Conservation (phyloP, 495 filamentous ascomycete species). For the Aspergillus funiculosus region DNA sequence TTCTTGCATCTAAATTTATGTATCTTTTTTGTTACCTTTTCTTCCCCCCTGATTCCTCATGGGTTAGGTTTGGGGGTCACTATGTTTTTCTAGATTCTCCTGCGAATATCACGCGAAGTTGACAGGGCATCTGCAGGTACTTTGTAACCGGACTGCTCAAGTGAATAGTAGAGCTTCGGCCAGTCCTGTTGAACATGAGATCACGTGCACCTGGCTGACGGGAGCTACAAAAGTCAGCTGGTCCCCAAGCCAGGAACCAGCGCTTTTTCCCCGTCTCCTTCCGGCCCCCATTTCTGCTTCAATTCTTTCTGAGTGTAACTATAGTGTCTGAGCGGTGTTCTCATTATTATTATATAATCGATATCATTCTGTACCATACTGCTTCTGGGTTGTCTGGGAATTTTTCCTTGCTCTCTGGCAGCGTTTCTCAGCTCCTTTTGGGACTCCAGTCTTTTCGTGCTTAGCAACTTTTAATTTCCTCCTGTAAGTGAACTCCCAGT, state of each 20-base stretch:
- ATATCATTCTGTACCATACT: constrained; percentile 11
- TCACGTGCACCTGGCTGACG: constrained; percentile 1
- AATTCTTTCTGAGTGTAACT: constrained; percentile 4
- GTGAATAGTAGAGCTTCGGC: not conserved
- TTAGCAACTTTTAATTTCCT: not conserved
- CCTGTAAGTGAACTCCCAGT: constrained; percentile 8
- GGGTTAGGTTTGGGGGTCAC: no score
- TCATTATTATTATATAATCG: constrained; percentile 15
- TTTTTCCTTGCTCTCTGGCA: constrained; percentile 9
- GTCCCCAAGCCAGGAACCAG: not conserved
- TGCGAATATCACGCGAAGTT: no score
- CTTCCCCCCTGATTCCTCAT: no score
- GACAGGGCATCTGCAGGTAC: no score
- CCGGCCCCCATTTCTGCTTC: not conserved
- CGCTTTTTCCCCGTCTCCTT: not conserved
- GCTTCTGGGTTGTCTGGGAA: constrained; percentile 7
- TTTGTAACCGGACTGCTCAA: no score
- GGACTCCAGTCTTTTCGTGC: not conserved
- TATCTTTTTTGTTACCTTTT: not conserved
- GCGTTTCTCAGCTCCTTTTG: not conserved
- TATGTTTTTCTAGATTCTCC: no score
- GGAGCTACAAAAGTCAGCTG: constrained; percentile 10
- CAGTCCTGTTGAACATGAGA: not conserved
- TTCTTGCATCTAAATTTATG: constrained; percentile 12
- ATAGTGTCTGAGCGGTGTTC: constrained; percentile 10